Evolutionary conservation across 257 asterid species (phyloP), one percentile per base, ranked within the genome.

Genomic region (Solanum chmielewskii): DNA sequence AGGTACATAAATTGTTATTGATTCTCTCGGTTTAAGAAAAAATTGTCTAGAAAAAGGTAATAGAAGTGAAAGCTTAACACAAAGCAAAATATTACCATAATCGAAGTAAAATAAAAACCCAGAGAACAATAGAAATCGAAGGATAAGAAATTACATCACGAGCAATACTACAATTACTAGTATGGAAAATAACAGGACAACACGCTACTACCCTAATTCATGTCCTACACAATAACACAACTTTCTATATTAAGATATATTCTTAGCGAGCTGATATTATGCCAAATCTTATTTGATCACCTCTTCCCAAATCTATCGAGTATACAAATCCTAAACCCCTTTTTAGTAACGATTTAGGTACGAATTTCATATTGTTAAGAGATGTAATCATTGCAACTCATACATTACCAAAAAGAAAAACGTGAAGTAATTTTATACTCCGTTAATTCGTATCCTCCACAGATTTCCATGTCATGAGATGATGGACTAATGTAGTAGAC

Each of bases 81-180:
- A 62, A 62, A n/a, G 1, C 31, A 11, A 62, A 23, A 62, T 62
- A 62, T 15, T 0, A 1, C 15, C 11, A 62, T 62, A 23, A 11
- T 23, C 1, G 1, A 62, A 23, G 70, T 62, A 62, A 20, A 23
- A 23, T 27, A 60, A 23, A 52, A 9, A 41, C 5, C 1, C 1
- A 52, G 13, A 56, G 2, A 60, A 23, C 3, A 60, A 62, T 3
- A 3, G 0, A 23, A 62, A 62, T 62, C 16, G 6, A 62, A 62
- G 16, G 7, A n/a, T 11, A n/a, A 62, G 8, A 23, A 62, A 11
- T 7, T 62, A 23, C 1, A 0, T 0, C 1, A 0, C 0, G 29
- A 60, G 29, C 27, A 60, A 23, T 23, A 62, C 31, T 60, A 10
- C 1, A 1, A 60, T 13, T 9, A 60, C 68, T 60, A 60, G 29